phyloP scores from a whole-genome alignment of 2,329 filamentous ascomycete species.

The Talaromyces sp. region DNA sequence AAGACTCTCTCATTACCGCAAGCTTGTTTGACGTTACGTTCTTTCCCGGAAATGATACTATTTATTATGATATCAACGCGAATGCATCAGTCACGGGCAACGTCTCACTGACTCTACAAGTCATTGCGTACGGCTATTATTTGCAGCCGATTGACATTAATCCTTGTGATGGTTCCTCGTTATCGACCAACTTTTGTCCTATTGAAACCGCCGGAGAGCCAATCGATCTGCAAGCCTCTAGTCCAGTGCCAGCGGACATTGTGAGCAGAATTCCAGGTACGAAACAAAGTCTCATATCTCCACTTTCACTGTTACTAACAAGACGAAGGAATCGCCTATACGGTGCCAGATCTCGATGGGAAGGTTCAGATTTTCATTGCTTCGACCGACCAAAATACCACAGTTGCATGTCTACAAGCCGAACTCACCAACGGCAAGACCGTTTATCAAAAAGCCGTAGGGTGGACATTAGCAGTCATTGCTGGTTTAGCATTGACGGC shows the following conservation, averaged over 20 bases:
- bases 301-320: not conserved
- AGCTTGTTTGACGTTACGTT: slow-evolving; percentile 20
- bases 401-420: slow-evolving; percentile 82
- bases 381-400: slow-evolving; percentile 58
- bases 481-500: slow-evolving; percentile 78
- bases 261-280: slow-evolving; percentile 16
- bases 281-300: not conserved
- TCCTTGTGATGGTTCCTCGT: slow-evolving; percentile 14
- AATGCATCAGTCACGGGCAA: slow-evolving; percentile 19
- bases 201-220: slow-evolving; percentile 18
- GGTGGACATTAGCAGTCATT: slow-evolving; percentile 85
- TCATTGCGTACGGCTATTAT: slow-evolving; percentile 20
- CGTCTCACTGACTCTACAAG: slow-evolving; percentile 17
- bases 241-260: slow-evolving; percentile 12
- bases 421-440: slow-evolving; percentile 87
- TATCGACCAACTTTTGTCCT: slow-evolving; percentile 19
- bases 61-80: slow-evolving; percentile 19
- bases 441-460: slow-evolving; percentile 81
- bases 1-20: slow-evolving; percentile 19
- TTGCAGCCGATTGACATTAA: slow-evolving; percentile 14
- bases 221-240: slow-evolving; percentile 6
- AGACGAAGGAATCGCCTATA: slow-evolving; percentile 70
- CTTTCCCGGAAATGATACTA: slow-evolving; percentile 15
- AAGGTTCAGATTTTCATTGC: slow-evolving; percentile 80
- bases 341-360: slow-evolving; percentile 86